phyloP scores from a whole-genome alignment of 805 yeast genomes.

The Kregervanrija pseudodelftensis region DNA sequence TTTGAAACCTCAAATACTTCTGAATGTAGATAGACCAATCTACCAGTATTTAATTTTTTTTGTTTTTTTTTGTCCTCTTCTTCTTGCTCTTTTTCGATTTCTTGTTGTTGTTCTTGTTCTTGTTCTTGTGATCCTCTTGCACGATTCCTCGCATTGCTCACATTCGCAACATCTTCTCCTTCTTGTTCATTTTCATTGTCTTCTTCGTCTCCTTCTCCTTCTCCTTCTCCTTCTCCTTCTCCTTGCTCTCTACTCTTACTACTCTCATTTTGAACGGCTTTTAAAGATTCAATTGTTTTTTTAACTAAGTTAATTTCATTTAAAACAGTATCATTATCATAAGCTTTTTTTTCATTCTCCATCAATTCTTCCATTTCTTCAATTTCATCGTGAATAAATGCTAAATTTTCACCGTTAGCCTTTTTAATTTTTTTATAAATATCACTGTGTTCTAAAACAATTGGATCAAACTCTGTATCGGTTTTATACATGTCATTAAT shows the following conservation, averaged over 20 bases:
- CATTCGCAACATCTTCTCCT: neutral
- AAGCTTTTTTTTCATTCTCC: conserved; percentile 6
- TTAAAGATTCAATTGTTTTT: neutral
- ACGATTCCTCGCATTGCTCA: conserved; percentile 10
- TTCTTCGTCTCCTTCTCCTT: neutral
- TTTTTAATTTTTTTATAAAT: conserved; percentile 15
- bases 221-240: neutral
- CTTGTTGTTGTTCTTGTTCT: conserved; percentile 5
- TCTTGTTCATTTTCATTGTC: conserved; percentile 2
- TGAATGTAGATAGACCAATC: neutral
- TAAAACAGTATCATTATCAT: neutral
- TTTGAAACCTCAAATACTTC: neutral
- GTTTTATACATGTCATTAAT: conserved; percentile 21
- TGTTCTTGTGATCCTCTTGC: conserved; percentile 6
- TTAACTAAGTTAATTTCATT: neutral
- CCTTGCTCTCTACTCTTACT: neutral
- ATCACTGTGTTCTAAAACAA: conserved; percentile 4
- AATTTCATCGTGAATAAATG: conserved; percentile 16
- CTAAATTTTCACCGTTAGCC: conserved; percentile 18
- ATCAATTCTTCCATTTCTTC: conserved; percentile 9
- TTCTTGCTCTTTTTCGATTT: conserved; percentile 8
- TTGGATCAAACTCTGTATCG: conserved; percentile 9
- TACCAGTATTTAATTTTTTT: neutral
- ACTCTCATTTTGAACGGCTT: neutral
- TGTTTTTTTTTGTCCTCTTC: conserved; percentile 6